Conservation (phyloP, 805 yeast species). For the Candida pseudoglaebosa region DNA sequence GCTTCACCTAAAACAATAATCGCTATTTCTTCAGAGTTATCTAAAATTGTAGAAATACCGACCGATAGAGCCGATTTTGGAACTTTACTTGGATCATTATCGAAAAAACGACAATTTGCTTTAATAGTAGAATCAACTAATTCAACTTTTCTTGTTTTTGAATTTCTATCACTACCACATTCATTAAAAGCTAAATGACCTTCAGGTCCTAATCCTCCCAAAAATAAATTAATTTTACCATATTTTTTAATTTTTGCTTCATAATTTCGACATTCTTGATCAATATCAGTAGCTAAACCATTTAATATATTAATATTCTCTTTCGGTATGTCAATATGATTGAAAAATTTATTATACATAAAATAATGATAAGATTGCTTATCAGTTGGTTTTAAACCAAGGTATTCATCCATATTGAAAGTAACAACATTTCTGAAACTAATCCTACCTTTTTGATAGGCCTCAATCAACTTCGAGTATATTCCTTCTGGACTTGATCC, state of each 20-base stretch:
- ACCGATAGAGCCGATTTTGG: slow-evolving; percentile 51
- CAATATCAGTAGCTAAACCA: slow-evolving; percentile 46
- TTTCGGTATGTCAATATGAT: slow-evolving; percentile 50
- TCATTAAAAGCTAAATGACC: slow-evolving; percentile 63
- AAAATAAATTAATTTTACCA: slow-evolving; percentile 50
- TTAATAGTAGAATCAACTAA: slow-evolving; percentile 47
- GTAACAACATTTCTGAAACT: slow-evolving; percentile 52
- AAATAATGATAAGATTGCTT: slow-evolving; percentile 55
- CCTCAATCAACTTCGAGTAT: slow-evolving; percentile 42
- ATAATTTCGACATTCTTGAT: slow-evolving; percentile 44
- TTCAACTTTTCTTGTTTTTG: slow-evolving; percentile 43
- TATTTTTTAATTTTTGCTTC: slow-evolving; percentile 44
- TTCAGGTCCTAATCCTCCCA: slow-evolving; percentile 60
- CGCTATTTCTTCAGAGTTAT: slow-evolving; percentile 49
- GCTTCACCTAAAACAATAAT: slow-evolving; percentile 48
- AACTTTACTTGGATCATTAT: slow-evolving; percentile 42
- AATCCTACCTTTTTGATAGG: slow-evolving; percentile 38
- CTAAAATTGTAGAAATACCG: slow-evolving; percentile 55
- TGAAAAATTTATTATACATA: slow-evolving; percentile 53
- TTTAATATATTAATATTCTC: slow-evolving; percentile 52
- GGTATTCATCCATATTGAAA: slow-evolving; percentile 62
- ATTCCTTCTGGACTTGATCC: slow-evolving; percentile 60
- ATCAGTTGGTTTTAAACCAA: slow-evolving; percentile 44
- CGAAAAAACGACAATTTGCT: slow-evolving; percentile 54
- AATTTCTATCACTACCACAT: slow-evolving; percentile 45